Conservation (phyloP, 2,329 filamentous ascomycete species). For the Xylariales sp. region DNA sequence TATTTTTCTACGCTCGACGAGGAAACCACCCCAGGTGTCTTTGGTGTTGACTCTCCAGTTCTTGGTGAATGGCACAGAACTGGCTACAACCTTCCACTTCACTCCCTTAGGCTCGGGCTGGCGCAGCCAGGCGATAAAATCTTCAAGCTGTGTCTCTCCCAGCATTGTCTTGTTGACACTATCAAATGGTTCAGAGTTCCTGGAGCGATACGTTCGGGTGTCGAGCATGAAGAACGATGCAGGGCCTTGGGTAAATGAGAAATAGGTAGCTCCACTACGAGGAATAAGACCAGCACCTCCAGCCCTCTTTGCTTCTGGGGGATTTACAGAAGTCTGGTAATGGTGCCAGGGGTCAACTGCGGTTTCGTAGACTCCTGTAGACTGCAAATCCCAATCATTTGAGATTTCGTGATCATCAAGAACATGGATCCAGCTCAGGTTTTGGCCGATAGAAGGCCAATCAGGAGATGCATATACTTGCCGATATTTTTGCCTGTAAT, state of each 20-base stretch:
- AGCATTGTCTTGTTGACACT: conserved; percentile 85
- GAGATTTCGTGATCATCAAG: conserved; percentile 96
- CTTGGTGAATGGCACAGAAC: conserved; percentile 94
- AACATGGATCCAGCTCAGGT: conserved; percentile 97
- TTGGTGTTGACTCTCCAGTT: conserved; percentile 91
- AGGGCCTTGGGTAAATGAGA: conserved; percentile 88
- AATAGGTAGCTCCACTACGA: conserved; percentile 77
- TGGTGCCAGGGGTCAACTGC: conserved; percentile 87
- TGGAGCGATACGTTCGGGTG: conserved; percentile 86
- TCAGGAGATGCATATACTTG: conserved; percentile 96
- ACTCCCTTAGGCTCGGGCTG: conserved; percentile 80
- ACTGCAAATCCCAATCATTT: conserved; percentile 91
- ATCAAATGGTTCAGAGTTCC: conserved; percentile 68
- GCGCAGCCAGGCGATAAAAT: conserved; percentile 81
- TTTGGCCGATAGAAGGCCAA: conserved; percentile 79
- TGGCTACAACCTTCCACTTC: conserved; percentile 93
- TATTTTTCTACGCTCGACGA: conserved; percentile 80
- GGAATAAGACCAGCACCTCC: conserved; percentile 52
- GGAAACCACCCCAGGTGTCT: conserved; percentile 95
- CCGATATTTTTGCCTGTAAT: conserved; percentile 91
- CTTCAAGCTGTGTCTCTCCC: conserved; percentile 79
- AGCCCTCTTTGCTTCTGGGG: conserved; percentile 71
- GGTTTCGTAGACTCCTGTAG: conserved; percentile 80
- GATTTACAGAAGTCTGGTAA: conserved; percentile 88
- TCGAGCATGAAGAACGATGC: conserved; percentile 96